Conservation (phyloP, 1,284 basidiomycete genomes). For the Cerioporus squamosus region DNA sequence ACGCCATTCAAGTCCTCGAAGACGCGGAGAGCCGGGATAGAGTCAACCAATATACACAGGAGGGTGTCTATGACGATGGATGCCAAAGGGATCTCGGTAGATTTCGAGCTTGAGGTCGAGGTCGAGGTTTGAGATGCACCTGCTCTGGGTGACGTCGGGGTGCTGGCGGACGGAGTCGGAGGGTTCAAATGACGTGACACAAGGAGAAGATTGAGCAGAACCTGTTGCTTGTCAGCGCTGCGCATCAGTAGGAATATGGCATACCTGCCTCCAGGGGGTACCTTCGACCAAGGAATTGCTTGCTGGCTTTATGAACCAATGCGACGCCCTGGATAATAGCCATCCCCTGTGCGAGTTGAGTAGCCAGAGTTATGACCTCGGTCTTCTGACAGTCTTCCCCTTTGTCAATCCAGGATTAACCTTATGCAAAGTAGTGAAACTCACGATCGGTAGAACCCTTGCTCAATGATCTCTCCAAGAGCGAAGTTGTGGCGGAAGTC, state of each 20-base stretch:
- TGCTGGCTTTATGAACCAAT: slow-evolving; percentile 71
- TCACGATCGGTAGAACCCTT: slow-evolving; percentile 34
- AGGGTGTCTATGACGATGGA: slow-evolving; percentile 81
- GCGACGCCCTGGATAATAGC: slow-evolving; percentile 81
- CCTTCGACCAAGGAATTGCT: slow-evolving; percentile 69
- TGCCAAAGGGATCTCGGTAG: slow-evolving; percentile 39
- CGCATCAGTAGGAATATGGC: not conserved
- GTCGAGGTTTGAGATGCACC: slow-evolving; percentile 20
- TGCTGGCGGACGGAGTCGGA: slow-evolving; percentile 26
- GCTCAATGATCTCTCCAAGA: slow-evolving; percentile 28
- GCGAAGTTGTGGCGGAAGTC: slow-evolving; percentile 36
- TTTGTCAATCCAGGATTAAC: no score
- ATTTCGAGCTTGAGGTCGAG: slow-evolving; percentile 13
- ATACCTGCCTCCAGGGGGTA: slow-evolving; percentile 71
- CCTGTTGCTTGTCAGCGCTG: slow-evolving; percentile 38
- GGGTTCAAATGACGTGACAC: slow-evolving; percentile 62
- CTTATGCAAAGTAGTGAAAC: not conserved
- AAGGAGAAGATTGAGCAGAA: slow-evolving; percentile 70
- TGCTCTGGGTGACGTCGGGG: slow-evolving; percentile 20
- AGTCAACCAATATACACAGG: slow-evolving; percentile 84
- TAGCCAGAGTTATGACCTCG: slow-evolving; percentile 47
- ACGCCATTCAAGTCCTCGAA: slow-evolving; percentile 82
- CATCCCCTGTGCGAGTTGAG: slow-evolving; percentile 60
- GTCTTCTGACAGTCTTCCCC: slow-evolving; percentile 42
- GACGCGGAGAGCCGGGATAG: slow-evolving; percentile 66